Percentiles rank a stretch among this genome's conserved stretches.
Evolutionary conservation across 2,329 filamentous ascomycete species (phyloP).

Genomic region (Zasmidium cellare): DNA sequence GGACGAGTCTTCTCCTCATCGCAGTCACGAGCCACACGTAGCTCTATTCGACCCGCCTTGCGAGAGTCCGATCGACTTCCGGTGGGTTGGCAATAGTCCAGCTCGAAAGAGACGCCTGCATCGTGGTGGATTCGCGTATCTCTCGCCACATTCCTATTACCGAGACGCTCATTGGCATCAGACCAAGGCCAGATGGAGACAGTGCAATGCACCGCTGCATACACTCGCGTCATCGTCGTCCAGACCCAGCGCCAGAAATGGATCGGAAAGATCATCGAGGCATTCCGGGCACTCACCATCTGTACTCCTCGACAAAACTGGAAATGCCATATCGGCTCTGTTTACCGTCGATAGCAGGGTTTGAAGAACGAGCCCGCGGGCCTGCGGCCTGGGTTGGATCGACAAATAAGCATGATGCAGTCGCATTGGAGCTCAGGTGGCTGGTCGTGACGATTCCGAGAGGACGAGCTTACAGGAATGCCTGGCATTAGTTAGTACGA

Average conservation of each 20-base stretch:
- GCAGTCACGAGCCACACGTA: neutral
- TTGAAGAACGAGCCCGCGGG: neutral
- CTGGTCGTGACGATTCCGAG: neutral
- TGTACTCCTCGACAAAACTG: neutral
- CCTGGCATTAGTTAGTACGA: neutral
- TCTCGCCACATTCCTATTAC: neutral
- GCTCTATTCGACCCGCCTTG: neutral
- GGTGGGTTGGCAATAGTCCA: neutral
- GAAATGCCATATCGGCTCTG: neutral
- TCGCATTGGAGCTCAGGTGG: neutral
- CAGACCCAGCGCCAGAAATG: neutral
- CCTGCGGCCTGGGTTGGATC: neutral
- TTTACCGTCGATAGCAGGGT: neutral
- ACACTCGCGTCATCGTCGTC: neutral
- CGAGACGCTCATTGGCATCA: neutral
- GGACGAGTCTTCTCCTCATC: neutral
- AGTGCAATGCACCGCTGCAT: neutral
- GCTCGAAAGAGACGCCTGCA: neutral
- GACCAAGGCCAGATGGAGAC: neutral
- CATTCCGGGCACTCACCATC: neutral
- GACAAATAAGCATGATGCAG: neutral
- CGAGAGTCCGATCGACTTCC: neutral
- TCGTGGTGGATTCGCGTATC: neutral
- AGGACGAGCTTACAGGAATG: neutral
- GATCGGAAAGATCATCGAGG: neutral